phyloP scores from a whole-genome alignment of 2,329 filamentous ascomycete species.

The Hypomyces rosellus region DNA sequence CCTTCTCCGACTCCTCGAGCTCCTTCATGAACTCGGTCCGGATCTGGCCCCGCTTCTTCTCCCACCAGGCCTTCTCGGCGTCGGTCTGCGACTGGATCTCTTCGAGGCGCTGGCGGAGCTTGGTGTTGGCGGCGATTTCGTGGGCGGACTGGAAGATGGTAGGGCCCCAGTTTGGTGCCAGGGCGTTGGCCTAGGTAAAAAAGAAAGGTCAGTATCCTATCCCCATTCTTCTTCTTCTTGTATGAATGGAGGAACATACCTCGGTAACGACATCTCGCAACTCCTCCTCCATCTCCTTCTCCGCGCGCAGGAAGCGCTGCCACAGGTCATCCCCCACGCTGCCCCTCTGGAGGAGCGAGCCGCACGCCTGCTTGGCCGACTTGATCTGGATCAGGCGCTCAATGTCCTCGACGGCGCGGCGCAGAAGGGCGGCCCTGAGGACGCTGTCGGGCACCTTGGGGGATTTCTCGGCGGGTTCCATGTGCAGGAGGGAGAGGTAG shows the following conservation, averaged over 20 bases:
- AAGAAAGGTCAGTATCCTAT: background rate
- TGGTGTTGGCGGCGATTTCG: conserved; percentile 83
- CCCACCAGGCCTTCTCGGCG: conserved; percentile 88
- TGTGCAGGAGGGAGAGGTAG: conserved; percentile 86
- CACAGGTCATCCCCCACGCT: conserved; percentile 94
- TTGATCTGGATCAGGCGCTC: conserved; percentile 84
- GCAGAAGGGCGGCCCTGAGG: conserved; percentile 79
- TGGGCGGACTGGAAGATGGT: conserved; percentile 96
- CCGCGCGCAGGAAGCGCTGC: conserved; percentile 84
- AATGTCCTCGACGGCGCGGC: conserved; percentile 89
- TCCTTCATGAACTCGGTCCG: conserved; percentile 78
- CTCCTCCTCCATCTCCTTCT: conserved; percentile 97
- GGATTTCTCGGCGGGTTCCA: conserved; percentile 62
- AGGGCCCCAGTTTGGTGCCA: conserved; percentile 83
- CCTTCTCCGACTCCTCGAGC: conserved; percentile 58
- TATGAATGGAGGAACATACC: conserved; percentile 43
- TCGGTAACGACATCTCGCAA: conserved; percentile 89
- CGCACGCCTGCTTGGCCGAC: conserved; percentile 80
- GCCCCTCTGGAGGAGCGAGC: conserved; percentile 75
- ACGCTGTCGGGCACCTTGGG: conserved; percentile 73
- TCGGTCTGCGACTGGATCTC: conserved; percentile 66
- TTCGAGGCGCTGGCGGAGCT: conserved; percentile 66
- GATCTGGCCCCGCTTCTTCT: conserved; percentile 69
- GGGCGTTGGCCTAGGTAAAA: conserved; percentile 70
- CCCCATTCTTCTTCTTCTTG: background rate